Evolutionary conservation across 2,329 filamentous ascomycete genomes (phyloP).

Genomic region (Penicillium sp.): DNA sequence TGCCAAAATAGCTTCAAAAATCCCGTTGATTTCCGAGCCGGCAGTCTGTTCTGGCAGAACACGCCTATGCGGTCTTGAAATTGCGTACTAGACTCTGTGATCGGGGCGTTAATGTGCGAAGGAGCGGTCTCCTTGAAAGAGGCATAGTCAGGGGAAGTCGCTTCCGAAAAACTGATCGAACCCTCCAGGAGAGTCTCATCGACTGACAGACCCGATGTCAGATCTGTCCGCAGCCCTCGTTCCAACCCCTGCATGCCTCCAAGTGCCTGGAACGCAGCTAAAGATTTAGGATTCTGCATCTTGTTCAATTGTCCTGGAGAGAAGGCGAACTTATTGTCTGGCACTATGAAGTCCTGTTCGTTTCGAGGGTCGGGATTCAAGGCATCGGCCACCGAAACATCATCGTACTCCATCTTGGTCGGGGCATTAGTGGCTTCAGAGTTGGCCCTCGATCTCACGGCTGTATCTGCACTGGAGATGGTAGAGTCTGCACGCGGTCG

Average conservation of each 20-base stretch:
- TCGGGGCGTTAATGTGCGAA: too few relatives aligned
- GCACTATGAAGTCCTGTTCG: slow-evolving; percentile 66
- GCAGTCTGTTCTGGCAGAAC: slow-evolving; percentile 54
- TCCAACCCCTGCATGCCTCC: slow-evolving; percentile 72
- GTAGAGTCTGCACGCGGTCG: slow-evolving; percentile 37
- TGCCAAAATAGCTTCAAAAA: slow-evolving; percentile 57
- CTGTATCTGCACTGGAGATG: slow-evolving; percentile 29
- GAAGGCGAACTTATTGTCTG: slow-evolving; percentile 77
- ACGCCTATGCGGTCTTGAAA: slow-evolving; percentile 53
- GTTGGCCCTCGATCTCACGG: slow-evolving; percentile 28
- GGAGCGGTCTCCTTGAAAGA: too few relatives aligned
- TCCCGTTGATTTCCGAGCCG: slow-evolving; percentile 54
- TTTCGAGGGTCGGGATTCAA: slow-evolving; percentile 67
- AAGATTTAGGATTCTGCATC: slow-evolving; percentile 78
- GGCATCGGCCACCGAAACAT: slow-evolving; percentile 46
- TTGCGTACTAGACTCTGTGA: too few relatives aligned
- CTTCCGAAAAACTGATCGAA: too few relatives aligned
- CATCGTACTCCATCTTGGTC: slow-evolving; percentile 27
- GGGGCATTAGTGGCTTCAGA: slow-evolving; percentile 25
- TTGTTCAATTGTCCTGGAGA: slow-evolving; percentile 70
- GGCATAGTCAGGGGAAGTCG: too few relatives aligned
- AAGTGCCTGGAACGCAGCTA: slow-evolving; percentile 69
- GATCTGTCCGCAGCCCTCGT: slow-evolving; percentile 65
- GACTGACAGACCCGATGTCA: slow-evolving; percentile 62
- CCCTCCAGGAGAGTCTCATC: slow-evolving; percentile 64